Conservation (phyloP, 345 rosid genomes). For the Moricandia moricandioides region DNA sequence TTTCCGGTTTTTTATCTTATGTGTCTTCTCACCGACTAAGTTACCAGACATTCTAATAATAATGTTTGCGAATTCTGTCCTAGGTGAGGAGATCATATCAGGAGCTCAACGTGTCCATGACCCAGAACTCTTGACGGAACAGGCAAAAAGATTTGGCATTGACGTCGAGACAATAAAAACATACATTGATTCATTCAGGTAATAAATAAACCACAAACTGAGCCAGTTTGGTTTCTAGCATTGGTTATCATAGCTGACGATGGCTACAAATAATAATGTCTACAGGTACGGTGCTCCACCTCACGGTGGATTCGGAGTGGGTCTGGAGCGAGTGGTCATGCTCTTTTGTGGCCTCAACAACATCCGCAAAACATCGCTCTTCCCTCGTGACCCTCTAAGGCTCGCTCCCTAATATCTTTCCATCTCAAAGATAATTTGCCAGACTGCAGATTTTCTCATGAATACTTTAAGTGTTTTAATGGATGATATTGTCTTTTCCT, state of each 20-base stretch:
- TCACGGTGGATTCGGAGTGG: constrained; percentile 91
- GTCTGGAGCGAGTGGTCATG: constrained; percentile 87
- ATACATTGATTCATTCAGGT: constrained; percentile 91
- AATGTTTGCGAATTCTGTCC: neutral
- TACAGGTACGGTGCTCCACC: constrained; percentile 81
- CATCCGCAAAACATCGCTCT: constrained; percentile 75
- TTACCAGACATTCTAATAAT: neutral
- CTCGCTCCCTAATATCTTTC: constrained; percentile 48
- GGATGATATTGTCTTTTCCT: neutral
- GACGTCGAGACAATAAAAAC: constrained; percentile 72
- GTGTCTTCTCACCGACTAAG: neutral
- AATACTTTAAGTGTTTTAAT: neutral
- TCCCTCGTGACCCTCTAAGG: constrained; percentile 84
- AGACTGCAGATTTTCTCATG: constrained; percentile 1
- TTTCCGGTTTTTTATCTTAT: neutral
- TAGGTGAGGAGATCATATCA: constrained; percentile 95
- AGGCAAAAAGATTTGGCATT: constrained; percentile 66
- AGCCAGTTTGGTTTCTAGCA: neutral
- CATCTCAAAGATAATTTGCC: neutral
- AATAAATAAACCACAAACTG: constrained; percentile 33
- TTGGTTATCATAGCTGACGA: neutral
- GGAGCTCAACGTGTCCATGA: constrained; percentile 95
- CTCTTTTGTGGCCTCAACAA: constrained; percentile 74
- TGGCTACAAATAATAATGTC: constrained; percentile 5
- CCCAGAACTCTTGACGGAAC: constrained; percentile 66